Base-by-base conservation (phyloP, 768 basidiomycete genomes). In the Trametes punicea region DNA sequence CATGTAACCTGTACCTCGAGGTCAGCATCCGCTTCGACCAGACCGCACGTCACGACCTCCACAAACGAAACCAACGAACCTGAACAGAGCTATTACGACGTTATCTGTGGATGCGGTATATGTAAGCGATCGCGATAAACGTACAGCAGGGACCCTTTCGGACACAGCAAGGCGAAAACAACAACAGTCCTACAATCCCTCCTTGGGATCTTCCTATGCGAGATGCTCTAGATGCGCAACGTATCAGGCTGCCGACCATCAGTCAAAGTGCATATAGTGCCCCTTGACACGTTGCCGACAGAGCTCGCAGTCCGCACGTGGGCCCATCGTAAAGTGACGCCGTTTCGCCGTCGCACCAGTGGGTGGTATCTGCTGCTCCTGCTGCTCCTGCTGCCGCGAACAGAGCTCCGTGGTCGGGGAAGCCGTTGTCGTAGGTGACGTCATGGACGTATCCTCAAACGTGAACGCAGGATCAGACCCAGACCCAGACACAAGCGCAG, bases 201-300 rank as follows among this genome's bases (percentile, higher is more conserved):
- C 27, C n/a, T n/a, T n/a, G n/a, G n/a, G n/a, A n/a, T n/a, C n/a
- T n/a, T n/a, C n/a, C n/a, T n/a, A n/a, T n/a, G n/a, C n/a, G n/a
- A n/a, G n/a, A n/a, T n/a, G n/a, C n/a, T 15, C 3, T n/a, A 31
- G 18, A 13, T 25, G 39, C 18, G 41, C n/a, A 26, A 34, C 39
- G 20, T 21, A 18, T 23, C 4, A n/a, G 4, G 21, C 6, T 6
- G 13, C 9, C 16, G 16, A 26, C 30, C 59, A 34, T 70, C 54
- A 84, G 62, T 81, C 79, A 57, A 84, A 75, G 70, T 90, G 88
- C 69, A 83, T 80, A 71, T 79, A 88, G 64, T 90, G 88, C 3
- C 88, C 88, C 65, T 83, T 84, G 1, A 87, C 78, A 4, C 82
- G 78, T 63, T 79, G 68, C 40, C 77, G 74, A 68, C 87, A 88